Evolutionary conservation across 2,329 filamentous ascomycete genomes (phyloP).

Genomic region (Penicillium sclerotigenum): DNA sequence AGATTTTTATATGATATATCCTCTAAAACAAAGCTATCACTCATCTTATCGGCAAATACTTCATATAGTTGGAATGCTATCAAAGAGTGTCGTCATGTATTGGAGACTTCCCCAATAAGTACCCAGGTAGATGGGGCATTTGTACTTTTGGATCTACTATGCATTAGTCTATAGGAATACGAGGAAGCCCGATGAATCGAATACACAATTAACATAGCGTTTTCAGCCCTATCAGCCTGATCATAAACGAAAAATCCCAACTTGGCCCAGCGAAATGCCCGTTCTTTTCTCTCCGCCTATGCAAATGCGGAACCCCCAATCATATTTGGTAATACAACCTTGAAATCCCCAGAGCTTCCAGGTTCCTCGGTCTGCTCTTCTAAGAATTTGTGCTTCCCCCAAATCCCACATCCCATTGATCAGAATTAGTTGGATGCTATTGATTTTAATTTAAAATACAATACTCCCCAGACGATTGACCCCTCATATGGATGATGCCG

Average conservation of each 20-base stretch:
- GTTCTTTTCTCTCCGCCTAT: slow-evolving; percentile 3
- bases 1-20: not conserved
- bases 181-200: not conserved
- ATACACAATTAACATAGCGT: not conserved
- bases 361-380: not conserved
- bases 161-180: not conserved
- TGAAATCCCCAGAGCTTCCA: not conserved
- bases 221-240: not conserved
- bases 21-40: rapidly evolving
- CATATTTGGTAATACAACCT: slow-evolving; percentile 4
- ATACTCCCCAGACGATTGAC: not conserved
- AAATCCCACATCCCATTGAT: not conserved
- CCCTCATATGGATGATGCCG: slow-evolving; percentile 19
- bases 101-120: not conserved
- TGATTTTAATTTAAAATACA: not conserved
- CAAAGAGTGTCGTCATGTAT: not conserved
- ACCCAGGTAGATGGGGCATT: not conserved
- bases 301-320: slow-evolving; percentile 4
- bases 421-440: not conserved
- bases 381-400: not conserved
- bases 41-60: not conserved
- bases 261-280: not conserved
- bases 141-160: slow-evolving; percentile 1
- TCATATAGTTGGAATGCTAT: not conserved
- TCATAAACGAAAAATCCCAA: not conserved